phyloP scores from a whole-genome alignment of 306 rosid species.

The Malus orientalis region DNA sequence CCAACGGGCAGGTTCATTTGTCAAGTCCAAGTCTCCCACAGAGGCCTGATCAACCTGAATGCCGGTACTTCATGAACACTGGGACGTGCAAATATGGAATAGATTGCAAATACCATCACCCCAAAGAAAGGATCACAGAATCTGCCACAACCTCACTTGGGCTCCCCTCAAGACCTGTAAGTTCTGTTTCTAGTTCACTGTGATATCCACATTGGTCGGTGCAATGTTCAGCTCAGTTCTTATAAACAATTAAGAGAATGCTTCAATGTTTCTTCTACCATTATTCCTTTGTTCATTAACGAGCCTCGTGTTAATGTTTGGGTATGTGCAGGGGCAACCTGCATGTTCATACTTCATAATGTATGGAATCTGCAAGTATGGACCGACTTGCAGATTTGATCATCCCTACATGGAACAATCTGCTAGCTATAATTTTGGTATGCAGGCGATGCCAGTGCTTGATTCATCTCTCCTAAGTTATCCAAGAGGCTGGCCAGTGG shows the following conservation, averaged over 20 bases:
- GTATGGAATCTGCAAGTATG: slow-evolving; percentile 87
- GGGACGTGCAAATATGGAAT: slow-evolving; percentile 88
- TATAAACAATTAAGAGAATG: neutral
- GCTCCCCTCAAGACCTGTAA: slow-evolving; percentile 88
- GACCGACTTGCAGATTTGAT: slow-evolving; percentile 84
- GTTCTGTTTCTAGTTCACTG: slow-evolving; percentile 22
- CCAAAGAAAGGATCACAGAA: slow-evolving; percentile 60
- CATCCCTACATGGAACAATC: slow-evolving; percentile 55
- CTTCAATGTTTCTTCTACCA: neutral
- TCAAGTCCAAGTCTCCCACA: slow-evolving; percentile 51
- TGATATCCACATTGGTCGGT: neutral
- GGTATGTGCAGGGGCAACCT: slow-evolving; percentile 55
- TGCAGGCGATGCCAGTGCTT: slow-evolving; percentile 35
- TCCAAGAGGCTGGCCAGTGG: slow-evolving; percentile 35
- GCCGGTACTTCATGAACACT: slow-evolving; percentile 72
- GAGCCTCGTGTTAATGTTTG: neutral
- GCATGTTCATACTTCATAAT: slow-evolving; percentile 60
- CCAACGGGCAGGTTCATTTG: slow-evolving; percentile 43
- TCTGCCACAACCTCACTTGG: slow-evolving; percentile 50
- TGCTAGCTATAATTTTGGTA: slow-evolving; percentile 42
- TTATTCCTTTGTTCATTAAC: neutral
- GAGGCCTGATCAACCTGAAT: slow-evolving; percentile 85
- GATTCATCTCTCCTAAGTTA: slow-evolving; percentile 40
- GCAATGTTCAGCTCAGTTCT: neutral
- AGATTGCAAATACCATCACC: slow-evolving; percentile 87